phyloP scores from a whole-genome alignment of 2,329 filamentous ascomycete species.

The Colletotrichum cuscutae region DNA sequence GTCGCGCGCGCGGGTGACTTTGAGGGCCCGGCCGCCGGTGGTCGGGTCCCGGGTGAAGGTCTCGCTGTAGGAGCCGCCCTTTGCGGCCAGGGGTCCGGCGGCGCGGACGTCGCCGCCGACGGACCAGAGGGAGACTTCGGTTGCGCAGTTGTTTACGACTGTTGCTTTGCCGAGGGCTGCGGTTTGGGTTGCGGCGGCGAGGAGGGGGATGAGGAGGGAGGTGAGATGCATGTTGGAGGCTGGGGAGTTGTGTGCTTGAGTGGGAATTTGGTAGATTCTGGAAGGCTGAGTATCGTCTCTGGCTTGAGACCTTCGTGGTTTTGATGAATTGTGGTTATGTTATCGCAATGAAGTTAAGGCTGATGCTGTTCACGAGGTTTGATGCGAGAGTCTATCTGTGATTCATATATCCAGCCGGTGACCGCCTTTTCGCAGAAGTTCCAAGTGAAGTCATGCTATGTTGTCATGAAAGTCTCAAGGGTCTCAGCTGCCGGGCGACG shows the following conservation, averaged over 20 bases:
- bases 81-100: slow-evolving; percentile 40
- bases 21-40: slow-evolving; percentile 51
- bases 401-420: not conserved
- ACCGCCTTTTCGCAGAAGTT: not conserved
- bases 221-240: slow-evolving; percentile 20
- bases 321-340: not conserved
- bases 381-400: not conserved
- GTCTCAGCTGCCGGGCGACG: not conserved
- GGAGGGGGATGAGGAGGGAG: slow-evolving; percentile 34
- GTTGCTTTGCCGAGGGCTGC: slow-evolving; percentile 46
- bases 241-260: not conserved
- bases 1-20: slow-evolving; percentile 47
- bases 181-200: slow-evolving; percentile 38
- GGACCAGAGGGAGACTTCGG: slow-evolving; percentile 50
- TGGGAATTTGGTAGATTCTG: no score
- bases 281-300: no score
- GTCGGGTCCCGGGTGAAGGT: slow-evolving; percentile 46
- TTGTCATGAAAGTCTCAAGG: not conserved
- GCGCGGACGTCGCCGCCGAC: slow-evolving; percentile 45
- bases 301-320: no score
- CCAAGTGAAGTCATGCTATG: not conserved
- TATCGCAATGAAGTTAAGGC: not conserved
- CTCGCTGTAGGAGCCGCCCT: slow-evolving; percentile 45
- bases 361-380: not conserved
- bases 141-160: slow-evolving; percentile 50